Evolutionary conservation across 2,329 filamentous ascomycete genomes (phyloP).

Genomic region (Claviceps paspali): DNA sequence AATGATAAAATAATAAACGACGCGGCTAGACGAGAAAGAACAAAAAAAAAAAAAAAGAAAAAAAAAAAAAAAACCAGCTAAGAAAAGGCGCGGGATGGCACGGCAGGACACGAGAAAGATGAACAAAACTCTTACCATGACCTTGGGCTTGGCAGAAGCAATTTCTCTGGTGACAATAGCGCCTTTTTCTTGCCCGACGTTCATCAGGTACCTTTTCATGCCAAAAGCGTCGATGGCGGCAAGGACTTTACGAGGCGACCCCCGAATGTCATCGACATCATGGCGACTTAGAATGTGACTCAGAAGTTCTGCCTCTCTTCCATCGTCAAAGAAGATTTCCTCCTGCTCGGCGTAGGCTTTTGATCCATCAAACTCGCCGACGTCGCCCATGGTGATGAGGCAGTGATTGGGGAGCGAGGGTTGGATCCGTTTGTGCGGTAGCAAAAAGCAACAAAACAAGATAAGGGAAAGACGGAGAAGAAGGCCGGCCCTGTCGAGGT

Average conservation of each 20-base stretch:
- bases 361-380: slow-evolving; percentile 17
- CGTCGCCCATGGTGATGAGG: background rate
- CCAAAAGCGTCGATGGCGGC: slow-evolving; percentile 54
- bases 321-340: slow-evolving; percentile 45
- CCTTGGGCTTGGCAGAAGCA: slow-evolving; percentile 44
- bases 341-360: slow-evolving; percentile 27
- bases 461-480: too few species aligned
- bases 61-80: background rate
- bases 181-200: slow-evolving; percentile 62
- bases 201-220: slow-evolving; percentile 49
- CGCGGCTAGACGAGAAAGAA: too few species aligned
- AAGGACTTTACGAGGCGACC: slow-evolving; percentile 48
- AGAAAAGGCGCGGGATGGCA: background rate
- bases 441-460: background rate
- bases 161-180: slow-evolving; percentile 56
- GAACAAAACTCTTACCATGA: slow-evolving; percentile 30
- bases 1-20: too few species aligned
- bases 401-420: background rate
- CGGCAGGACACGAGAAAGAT: background rate
- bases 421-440: background rate
- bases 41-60: too few species aligned
- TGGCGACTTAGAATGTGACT: slow-evolving; percentile 50
- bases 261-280: slow-evolving; percentile 46
- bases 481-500: too few species aligned
- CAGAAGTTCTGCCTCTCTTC: slow-evolving; percentile 58